Conservation (phyloP, 1,284 basidiomycete genomes). For the Leccinum proximum region DNA sequence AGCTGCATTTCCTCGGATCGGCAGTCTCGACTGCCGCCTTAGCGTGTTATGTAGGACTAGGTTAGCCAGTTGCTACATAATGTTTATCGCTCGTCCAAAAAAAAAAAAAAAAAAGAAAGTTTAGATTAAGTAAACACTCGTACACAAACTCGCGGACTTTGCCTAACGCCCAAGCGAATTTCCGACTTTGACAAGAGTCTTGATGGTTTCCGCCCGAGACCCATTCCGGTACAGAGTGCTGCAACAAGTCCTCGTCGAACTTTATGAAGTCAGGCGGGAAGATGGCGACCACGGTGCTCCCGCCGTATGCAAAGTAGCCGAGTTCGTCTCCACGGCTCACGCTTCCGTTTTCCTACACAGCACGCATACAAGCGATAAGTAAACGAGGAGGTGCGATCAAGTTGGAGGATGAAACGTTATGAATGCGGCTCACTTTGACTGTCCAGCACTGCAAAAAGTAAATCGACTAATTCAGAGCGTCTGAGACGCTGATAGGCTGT, state of each 20-base stretch:
- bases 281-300: conserved; percentile 65
- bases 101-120: too few species aligned
- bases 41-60: too few species aligned
- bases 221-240: conserved; percentile 42
- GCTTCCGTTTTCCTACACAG: conserved; percentile 25
- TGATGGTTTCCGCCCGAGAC: conserved; percentile 33
- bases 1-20: too few species aligned
- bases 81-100: too few species aligned
- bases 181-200: conserved; percentile 68
- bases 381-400: neutral
- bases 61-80: too few species aligned
- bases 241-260: conserved; percentile 67
- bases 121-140: too few species aligned
- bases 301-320: conserved; percentile 67
- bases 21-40: too few species aligned
- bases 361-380: neutral
- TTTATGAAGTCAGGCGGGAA: conserved; percentile 58
- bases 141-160: too few species aligned
- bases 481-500: too few species aligned
- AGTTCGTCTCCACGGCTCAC: conserved; percentile 56
- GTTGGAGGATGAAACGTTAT: conserved; percentile 9
- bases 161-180: conserved; percentile 26
- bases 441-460: conserved; percentile 33
- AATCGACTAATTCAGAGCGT: too few species aligned
- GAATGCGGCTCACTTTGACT: conserved; percentile 26